These are phyloP conservation scores for Lentinus brumalis DNA, from an alignment of 768 basidiomycete species.

Conservation along the genomic window DNA sequence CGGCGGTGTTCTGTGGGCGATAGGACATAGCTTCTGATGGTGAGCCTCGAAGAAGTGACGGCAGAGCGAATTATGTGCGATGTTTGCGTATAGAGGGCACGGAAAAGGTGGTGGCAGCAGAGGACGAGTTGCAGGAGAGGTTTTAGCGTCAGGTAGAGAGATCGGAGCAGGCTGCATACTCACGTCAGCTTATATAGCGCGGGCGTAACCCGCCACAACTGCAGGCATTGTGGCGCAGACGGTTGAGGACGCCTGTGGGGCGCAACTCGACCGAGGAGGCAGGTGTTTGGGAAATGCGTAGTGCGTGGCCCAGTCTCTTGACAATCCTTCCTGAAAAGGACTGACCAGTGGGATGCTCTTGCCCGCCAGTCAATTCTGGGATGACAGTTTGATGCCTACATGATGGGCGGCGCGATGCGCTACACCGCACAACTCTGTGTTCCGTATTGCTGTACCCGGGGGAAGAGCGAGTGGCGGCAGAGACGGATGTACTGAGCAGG, in stretches of 20 bases:
- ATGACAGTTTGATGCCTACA: not conserved
- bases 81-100: no score
- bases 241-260: not conserved
- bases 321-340: not conserved
- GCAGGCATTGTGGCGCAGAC: not conserved
- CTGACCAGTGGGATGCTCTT: not conserved
- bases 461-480: no score
- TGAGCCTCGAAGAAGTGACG: no score
- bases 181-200: not conserved
- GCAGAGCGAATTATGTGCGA: no score
- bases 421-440: no score
- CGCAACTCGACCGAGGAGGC: not conserved
- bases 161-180: not conserved
- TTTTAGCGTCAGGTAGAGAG: not conserved
- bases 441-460: no score
- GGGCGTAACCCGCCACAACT: not conserved
- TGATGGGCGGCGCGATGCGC: no score
- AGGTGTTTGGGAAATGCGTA: not conserved
- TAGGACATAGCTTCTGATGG: no score
- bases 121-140: not conserved
- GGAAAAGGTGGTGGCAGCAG: no score
- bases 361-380: not conserved
- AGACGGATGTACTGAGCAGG: no score
- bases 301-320: not conserved
- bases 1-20: no score